Evolutionary conservation across 768 basidiomycete species (phyloP), one percentile per base, ranked within the genome.

Genomic region (Mycena albidolilacea): DNA sequence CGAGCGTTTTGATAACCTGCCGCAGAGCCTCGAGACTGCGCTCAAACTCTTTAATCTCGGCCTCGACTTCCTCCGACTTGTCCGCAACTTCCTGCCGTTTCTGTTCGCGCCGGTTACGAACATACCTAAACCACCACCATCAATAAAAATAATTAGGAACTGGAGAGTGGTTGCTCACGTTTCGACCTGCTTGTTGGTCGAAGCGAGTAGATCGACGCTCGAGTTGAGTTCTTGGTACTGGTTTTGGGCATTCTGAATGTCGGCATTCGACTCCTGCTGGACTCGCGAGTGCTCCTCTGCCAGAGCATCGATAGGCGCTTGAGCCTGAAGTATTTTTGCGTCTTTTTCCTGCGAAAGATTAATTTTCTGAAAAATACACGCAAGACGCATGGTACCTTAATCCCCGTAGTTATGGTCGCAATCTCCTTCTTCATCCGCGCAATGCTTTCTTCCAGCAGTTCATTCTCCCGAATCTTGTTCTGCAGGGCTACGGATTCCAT

Each of bases 171-270:
- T 54, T 15, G 38, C 86, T 63, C 78, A 93, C 94, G 89, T 85
- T 76, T 95, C 93, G 35, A 95, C 85, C 37, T 81, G 83, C 78
- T 90, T 91, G 79, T 90, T 92, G 66, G 87, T 86, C 50, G 84
- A 85, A 12, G 86, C 86, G 17, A 95, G 86, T 73, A 87, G 89
- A 76, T 95, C 93, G 43, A 85, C 82, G 66, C 85, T 89, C 77
- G 87, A 87, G 74, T 91, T 92, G 62, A 94, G 82, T n/a, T 92
- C 91, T 78, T 95, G 91, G 1, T 85, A 86, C 0, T 83, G 76
- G 64, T 82, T 77, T 76, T 93, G 92, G 3, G 90, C 91, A 70
- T 88, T 86, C 8, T 78, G 64, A 38, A 90, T 85, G 75, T 85
- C 88, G 7, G 78, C 77, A 70, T 86, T 87, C 67, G 91, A 75